Conservation (phyloP, 2,329 filamentous ascomycete genomes). For the Calonectria henricotiae region DNA sequence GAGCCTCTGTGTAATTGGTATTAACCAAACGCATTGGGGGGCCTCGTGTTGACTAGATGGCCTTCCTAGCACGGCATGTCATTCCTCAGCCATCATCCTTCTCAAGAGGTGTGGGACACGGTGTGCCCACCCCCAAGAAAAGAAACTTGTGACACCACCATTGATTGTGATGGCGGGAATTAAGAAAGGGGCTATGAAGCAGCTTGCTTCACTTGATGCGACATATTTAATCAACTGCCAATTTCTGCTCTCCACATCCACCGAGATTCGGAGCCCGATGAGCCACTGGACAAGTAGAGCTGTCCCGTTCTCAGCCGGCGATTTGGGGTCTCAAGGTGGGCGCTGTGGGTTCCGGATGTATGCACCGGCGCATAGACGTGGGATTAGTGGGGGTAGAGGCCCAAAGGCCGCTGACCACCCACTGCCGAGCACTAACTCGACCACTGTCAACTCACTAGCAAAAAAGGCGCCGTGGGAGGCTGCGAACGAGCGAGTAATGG, state of each 20-base stretch:
- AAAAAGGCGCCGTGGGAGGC: constrained; percentile 1
- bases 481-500: constrained; percentile 9
- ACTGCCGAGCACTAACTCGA: constrained; percentile 30
- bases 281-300: constrained; percentile 16
- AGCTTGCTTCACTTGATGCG: constrained; percentile 40
- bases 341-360: constrained; percentile 38
- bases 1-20: constrained; percentile 30
- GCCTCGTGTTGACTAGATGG: constrained; percentile 40
- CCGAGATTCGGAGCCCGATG: constrained; percentile 48
- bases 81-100: constrained; percentile 37
- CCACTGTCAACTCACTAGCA: constrained; percentile 28
- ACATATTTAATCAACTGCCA: constrained; percentile 17
- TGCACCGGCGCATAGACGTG: constrained; percentile 43
- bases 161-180: constrained; percentile 22
- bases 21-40: constrained; percentile 33
- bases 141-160: constrained; percentile 38
- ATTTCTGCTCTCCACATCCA: constrained; percentile 39
- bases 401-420: constrained; percentile 47
- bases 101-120: constrained; percentile 43
- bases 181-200: constrained; percentile 35
- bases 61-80: constrained; percentile 30
- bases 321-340: constrained; percentile 38
- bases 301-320: constrained; percentile 48
- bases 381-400: constrained; percentile 47
- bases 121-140: constrained; percentile 34